Conservation (phyloP, 371 early-diverging fungal species). For the Umbelopsis sp. region DNA sequence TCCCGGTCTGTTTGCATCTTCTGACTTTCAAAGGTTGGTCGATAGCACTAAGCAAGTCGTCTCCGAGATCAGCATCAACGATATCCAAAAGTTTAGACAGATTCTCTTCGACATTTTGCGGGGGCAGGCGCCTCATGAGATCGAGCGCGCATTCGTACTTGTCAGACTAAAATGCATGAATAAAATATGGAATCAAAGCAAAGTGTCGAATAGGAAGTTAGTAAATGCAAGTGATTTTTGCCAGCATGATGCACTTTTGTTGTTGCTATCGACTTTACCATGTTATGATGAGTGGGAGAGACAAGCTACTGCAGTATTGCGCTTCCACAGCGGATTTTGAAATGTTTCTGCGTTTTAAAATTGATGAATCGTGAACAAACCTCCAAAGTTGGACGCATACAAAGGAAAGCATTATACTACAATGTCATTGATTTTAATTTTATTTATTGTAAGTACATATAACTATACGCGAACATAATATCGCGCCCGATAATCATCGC, state of each 20-base stretch:
- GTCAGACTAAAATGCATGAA: conserved; percentile 37
- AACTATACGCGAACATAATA: conserved; percentile 31
- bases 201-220: not conserved
- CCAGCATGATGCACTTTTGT: not conserved
- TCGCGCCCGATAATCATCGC: conserved; percentile 56
- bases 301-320: not conserved
- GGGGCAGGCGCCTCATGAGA: conserved; percentile 96
- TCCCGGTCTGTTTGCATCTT: conserved; percentile 73
- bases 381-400: not conserved
- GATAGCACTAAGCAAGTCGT: conserved; percentile 87
- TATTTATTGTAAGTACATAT: not conserved
- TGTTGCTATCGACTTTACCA: not conserved
- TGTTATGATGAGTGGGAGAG: conserved; percentile 1
- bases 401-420: not conserved
- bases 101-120: conserved; percentile 90
- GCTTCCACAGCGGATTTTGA: conserved; percentile 5
- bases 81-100: conserved; percentile 82
- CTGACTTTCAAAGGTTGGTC: conserved; percentile 93
- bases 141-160: conserved; percentile 93
- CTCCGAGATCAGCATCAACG: conserved; percentile 82
- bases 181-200: not conserved
- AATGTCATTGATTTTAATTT: not conserved
- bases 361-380: too few species aligned
- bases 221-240: not conserved
- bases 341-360: not conserved